Evolutionary conservation across 441 rosid genomes (phyloP), one percentile per base, ranked within the genome.

Genomic region (Arabidopsis hybrid): DNA sequence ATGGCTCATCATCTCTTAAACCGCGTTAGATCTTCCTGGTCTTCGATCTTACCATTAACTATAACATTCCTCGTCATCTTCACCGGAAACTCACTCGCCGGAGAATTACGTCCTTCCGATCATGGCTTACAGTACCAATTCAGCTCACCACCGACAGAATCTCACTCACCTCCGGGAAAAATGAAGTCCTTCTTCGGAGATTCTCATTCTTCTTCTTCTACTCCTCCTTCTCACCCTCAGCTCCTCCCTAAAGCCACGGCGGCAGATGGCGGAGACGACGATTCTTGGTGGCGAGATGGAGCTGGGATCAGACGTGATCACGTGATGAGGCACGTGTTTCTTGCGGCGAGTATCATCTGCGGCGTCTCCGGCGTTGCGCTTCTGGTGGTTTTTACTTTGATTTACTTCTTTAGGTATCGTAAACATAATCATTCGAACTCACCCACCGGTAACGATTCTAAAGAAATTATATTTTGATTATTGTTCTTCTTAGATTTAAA

Each of bases 51-150:
- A 42, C 4, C 21, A 2, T 17, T 85, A 50, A 26, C 65, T 0
- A 0, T 59, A 64, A 31, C 81, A 18, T 34, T 86, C 60, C 14
- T 79, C 62, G 1, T 66, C 49, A 11, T 74, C 60, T 52, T 69
- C 49, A 5, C 64, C 47, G 67, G 34, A 3, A 67, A 21, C 39
- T 57, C 85, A 5, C 36, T n/a, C 26, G 81, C 81, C 11, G 74
- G 87, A 60, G 97, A 78, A 17, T 14, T 88, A 51, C 85, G 95
- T 4, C 98, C 96, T 5, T 89, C 98, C n/a, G 86, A 89, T 52
- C 98, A 92, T 70, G 96, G 98, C 3, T 57, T 92, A 40, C 86
- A 74, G 66, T 88, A 76, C 75, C 91, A 92, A 56, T 32, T 18
- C 32, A 67, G 66, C 67, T 69, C 79, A 63, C 72, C 81, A 12